Evolutionary conservation across 352 stramenopile species (phyloP).

Genomic region (Blastocystis sp.): DNA sequence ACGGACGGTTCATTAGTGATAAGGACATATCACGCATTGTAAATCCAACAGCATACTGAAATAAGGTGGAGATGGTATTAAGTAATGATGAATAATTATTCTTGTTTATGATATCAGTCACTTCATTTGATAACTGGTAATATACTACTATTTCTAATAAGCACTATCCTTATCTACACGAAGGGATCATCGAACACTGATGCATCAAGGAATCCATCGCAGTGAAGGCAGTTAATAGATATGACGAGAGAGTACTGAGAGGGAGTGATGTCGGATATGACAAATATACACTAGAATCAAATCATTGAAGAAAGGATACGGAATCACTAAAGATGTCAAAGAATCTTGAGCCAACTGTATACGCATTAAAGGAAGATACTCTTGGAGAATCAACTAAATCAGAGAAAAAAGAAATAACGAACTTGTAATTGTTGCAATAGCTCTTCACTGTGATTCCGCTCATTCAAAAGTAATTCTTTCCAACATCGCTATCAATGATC

Average conservation of each 20-base stretch:
- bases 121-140: neutral
- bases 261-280: neutral
- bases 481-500: conserved; percentile 38
- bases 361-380: neutral
- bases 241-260: neutral
- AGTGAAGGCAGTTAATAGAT: neutral
- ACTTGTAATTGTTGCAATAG: neutral
- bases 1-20: conserved; percentile 45
- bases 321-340: neutral
- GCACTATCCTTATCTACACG: neutral
- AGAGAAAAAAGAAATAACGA: neutral
- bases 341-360: neutral
- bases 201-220: neutral
- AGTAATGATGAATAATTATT: neutral
- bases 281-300: conserved; percentile 21
- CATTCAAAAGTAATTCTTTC: conserved; percentile 59
- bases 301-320: neutral
- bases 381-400: neutral
- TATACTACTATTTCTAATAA: neutral
- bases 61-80: neutral
- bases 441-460: neutral
- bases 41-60: conserved; percentile 16
- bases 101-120: neutral
- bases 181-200: neutral
- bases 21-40: conserved; percentile 47